Evolutionary conservation across 371 early-diverging fungal species (phyloP), one percentile per base, ranked within the genome.

Genomic region (Mucor plumbeus): DNA sequence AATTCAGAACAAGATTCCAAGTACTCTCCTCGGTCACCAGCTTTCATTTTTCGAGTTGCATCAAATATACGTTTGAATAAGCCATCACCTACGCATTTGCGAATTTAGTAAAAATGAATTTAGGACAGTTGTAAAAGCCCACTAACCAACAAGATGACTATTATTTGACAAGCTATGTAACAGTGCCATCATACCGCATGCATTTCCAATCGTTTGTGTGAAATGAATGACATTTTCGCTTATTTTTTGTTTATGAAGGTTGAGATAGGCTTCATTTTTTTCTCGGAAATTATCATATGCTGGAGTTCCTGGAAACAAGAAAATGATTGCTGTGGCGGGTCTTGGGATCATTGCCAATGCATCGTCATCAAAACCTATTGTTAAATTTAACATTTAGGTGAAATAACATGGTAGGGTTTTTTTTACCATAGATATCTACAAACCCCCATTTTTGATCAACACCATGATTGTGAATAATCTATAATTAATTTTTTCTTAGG

Each of bases 151-250:
- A 19, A 59, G 33, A 17, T 83, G 69, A n/a, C 71, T 82, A 70
- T 85, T 89, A 70, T 90, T 93, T 53, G 85, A 86, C 33, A 93
- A 66, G 0, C 91, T 84, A 68, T 92, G 94, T 34, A 94, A 70
- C 8, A 94, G 78, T 0, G 90, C 94, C 79, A 93, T 92, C 47
- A 94, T 92, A 36, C 95, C 94, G 68, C 98, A 98, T 5, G 97
- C 97, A 71, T 97, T 97, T 53, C 82, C 73, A 54, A 97, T 96
- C 4, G 95, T 95, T 76, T 97, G 97, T 21, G 84, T 85, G 65
- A 90, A 88, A 67, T 92, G 96, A 59, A 90, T 85, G 9, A 94
- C 68, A 17, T 91, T 75, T 38, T 83, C 81, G 47, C 84, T 85
- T 62, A 77, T 78, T 15, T 62, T 70, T 58, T 85, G 88, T 35